Conservation (phyloP, 2,329 filamentous ascomycete genomes). For the Sporothrix curviconia region DNA sequence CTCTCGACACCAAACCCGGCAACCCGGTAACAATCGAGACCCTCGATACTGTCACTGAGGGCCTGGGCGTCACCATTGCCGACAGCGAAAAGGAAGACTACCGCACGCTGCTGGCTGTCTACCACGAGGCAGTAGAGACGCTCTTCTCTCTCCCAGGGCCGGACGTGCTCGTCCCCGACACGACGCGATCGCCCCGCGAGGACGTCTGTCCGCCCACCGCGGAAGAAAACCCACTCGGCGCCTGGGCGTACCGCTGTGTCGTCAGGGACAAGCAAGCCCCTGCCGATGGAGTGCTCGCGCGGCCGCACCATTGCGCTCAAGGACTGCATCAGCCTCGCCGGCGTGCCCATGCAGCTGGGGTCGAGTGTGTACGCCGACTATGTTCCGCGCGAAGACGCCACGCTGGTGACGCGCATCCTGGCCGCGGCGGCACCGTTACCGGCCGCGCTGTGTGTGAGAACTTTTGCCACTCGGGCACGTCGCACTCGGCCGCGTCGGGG, state of each 20-base stretch:
- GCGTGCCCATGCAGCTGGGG: not conserved
- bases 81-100: slow-evolving; percentile 3
- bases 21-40: not conserved
- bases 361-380: not conserved
- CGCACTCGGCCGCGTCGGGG: slow-evolving; percentile 38
- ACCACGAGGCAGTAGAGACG: not conserved
- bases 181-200: not conserved
- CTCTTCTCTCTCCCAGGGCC: not conserved
- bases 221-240: not conserved
- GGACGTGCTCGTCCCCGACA: not conserved
- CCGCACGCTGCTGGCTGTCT: not conserved
- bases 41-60: not conserved
- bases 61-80: not conserved
- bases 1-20: not conserved
- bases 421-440: slow-evolving; percentile 33
- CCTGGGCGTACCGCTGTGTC: not conserved
- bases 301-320: not conserved
- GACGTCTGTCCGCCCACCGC: not conserved
- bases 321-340: not conserved
- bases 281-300: not conserved
- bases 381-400: slow-evolving; percentile 31
- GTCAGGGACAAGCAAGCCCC: not conserved
- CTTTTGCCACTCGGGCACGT: slow-evolving; percentile 34
- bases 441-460: slow-evolving; percentile 44
- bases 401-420: slow-evolving; percentile 36